Percentiles rank a stretch among this genome's conserved stretches.
Conservation (phyloP, 768 basidiomycete genomes). For the Phlegmacium glaucopus region DNA sequence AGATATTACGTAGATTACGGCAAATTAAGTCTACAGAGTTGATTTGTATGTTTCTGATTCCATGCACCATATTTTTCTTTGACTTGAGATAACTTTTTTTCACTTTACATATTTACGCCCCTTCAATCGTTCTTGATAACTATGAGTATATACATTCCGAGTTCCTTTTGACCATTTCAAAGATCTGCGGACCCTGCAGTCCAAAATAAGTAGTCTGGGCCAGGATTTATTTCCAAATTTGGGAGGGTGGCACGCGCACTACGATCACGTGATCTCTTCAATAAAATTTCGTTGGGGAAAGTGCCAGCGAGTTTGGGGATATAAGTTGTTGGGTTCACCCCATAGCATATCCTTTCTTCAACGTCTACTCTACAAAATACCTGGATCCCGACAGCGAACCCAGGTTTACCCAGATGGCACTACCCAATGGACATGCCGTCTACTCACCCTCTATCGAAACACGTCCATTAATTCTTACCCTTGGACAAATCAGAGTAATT, state of each 20-base stretch:
- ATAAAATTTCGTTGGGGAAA: constrained; percentile 41
- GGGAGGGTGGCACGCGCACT: constrained; percentile 15
- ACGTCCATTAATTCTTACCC: constrained; percentile 46
- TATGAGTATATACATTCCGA: no score
- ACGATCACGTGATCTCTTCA: constrained; percentile 29
- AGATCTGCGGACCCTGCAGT: no score
- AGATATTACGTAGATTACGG: neutral
- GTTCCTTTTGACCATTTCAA: no score
- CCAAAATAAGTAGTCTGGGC: no score
- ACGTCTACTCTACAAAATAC: constrained; percentile 19
- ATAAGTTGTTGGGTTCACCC: constrained; percentile 26
- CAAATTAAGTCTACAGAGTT: neutral
- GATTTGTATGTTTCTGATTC: no score
- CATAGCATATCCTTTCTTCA: constrained; percentile 15
- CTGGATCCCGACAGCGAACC: constrained; percentile 21
- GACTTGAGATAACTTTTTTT: no score
- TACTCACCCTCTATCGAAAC: constrained; percentile 35
- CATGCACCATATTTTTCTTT: no score
- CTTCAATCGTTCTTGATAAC: no score
- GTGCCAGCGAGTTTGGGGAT: constrained; percentile 37
- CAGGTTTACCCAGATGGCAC: constrained; percentile 33
- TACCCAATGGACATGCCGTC: constrained; percentile 35
- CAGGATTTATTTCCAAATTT: neutral
- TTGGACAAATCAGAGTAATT: constrained; percentile 51
- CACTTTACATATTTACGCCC: no score